Evolutionary conservation across 495 filamentous ascomycete species (phyloP).

Genomic region (Xylaria palmicola): DNA sequence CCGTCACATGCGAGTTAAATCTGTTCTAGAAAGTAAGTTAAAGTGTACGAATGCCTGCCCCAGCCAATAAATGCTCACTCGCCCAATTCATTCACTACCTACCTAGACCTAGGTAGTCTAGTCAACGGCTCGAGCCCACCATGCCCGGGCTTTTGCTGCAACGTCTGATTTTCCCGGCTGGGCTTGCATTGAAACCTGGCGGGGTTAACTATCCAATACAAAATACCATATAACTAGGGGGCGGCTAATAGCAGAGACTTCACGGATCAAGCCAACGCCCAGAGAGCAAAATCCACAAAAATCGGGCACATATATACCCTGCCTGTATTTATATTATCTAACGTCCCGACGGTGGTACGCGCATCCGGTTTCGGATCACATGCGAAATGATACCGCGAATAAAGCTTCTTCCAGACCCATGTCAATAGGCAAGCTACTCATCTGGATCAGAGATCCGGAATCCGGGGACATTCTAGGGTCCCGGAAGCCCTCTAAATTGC

Average conservation of each 20-base stretch:
- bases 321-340: too few relatives aligned
- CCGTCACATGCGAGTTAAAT: neutral
- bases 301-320: too few relatives aligned
- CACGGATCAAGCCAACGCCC: neutral
- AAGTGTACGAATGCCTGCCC: neutral
- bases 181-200: neutral
- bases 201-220: neutral
- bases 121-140: neutral
- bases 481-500: too few relatives aligned
- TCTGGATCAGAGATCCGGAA: too few relatives aligned
- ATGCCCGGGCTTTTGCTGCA: neutral
- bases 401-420: too few relatives aligned
- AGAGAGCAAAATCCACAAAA: too few relatives aligned
- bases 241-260: constrained; percentile 3
- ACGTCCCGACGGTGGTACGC: neutral
- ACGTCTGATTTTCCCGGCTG: neutral
- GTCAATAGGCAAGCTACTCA: too few relatives aligned
- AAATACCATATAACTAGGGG: neutral
- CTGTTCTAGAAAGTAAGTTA: neutral
- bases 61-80: neutral
- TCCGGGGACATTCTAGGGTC: too few relatives aligned
- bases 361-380: too few relatives aligned
- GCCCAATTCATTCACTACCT: too few relatives aligned
- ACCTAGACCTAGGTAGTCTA: too few relatives aligned
- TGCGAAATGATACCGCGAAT: too few relatives aligned